phyloP scores from a whole-genome alignment of 2,329 filamentous ascomycete species.

The Exophiala oligosperma region DNA sequence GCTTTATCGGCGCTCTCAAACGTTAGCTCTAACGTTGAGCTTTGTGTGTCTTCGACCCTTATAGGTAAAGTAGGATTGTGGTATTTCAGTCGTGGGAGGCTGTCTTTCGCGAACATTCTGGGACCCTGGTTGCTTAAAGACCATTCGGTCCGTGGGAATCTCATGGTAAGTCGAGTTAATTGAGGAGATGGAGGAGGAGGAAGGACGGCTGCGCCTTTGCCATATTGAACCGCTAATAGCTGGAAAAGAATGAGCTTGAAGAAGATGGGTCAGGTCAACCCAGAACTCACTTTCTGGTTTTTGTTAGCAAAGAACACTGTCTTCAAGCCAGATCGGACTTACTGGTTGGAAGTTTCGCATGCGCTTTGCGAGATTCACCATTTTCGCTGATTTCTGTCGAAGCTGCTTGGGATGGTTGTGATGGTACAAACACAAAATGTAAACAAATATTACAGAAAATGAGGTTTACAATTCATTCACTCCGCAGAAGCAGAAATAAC shows the following conservation, averaged over 20 bases:
- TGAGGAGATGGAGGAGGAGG: constrained; percentile 50
- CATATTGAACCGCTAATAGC: constrained; percentile 74
- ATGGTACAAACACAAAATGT: background rate
- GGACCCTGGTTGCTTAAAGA: constrained; percentile 41
- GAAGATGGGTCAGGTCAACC: constrained; percentile 21
- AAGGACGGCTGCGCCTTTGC: constrained; percentile 79
- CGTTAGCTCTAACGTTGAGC: constrained; percentile 43
- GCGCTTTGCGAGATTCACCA: constrained; percentile 59
- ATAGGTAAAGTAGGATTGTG: constrained; percentile 87
- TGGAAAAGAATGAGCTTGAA: constrained; percentile 39
- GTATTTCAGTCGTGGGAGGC: constrained; percentile 85
- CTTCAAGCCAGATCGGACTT: constrained; percentile 39
- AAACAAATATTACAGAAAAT: background rate
- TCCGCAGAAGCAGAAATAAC: too few relatives aligned
- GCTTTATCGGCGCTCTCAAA: constrained; percentile 33
- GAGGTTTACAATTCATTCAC: background rate
- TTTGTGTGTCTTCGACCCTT: constrained; percentile 66
- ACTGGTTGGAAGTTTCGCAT: constrained; percentile 74
- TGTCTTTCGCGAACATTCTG: constrained; percentile 86
- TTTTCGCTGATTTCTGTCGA: constrained; percentile 30
- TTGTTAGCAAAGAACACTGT: constrained; percentile 3
- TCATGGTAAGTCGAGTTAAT: constrained; percentile 39
- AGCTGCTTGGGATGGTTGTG: background rate
- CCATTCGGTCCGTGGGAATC: constrained; percentile 43
- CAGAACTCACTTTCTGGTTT: constrained; percentile 15